Conservation (phyloP, 1,139 yeast genomes). For the Magnusiomyces sp. region DNA sequence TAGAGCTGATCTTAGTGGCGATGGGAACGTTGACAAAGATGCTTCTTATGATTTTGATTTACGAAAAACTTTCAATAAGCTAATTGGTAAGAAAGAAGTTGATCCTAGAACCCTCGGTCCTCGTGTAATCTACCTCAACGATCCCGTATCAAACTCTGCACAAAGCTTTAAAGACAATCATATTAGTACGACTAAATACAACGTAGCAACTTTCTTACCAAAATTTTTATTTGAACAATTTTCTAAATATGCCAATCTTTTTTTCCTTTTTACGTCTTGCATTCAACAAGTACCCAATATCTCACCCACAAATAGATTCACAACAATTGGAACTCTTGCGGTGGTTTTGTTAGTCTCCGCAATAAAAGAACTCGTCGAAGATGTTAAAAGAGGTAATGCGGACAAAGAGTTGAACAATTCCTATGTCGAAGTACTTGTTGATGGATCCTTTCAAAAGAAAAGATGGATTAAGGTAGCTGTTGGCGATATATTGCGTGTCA, state of each 20-base stretch:
- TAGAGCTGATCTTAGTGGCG: slow-evolving; percentile 17
- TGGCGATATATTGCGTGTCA: slow-evolving; percentile 83
- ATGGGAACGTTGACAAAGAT: slow-evolving; percentile 6
- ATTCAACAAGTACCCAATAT: slow-evolving; percentile 97
- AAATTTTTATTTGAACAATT: slow-evolving; percentile 94
- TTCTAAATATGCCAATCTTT: slow-evolving; percentile 91
- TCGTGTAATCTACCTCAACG: slow-evolving; percentile 62
- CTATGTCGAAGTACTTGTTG: slow-evolving; percentile 58
- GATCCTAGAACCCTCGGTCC: slow-evolving; percentile 42
- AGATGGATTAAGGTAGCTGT: slow-evolving; percentile 86
- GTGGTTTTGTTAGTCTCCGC: slow-evolving; percentile 88
- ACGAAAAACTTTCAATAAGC: slow-evolving; percentile 42
- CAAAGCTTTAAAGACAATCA: slow-evolving; percentile 70
- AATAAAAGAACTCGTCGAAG: slow-evolving; percentile 83
- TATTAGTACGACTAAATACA: slow-evolving; percentile 94
- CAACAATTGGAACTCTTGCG: slow-evolving; percentile 85
- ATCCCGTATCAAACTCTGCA: slow-evolving; percentile 43
- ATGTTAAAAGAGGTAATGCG: slow-evolving; percentile 77
- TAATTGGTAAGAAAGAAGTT: slow-evolving; percentile 35
- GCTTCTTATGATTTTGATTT: slow-evolving; percentile 46
- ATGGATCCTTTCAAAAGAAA: slow-evolving; percentile 54
- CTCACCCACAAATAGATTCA: slow-evolving; percentile 91
- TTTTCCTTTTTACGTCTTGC: slow-evolving; percentile 82
- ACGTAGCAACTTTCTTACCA: slow-evolving; percentile 85
- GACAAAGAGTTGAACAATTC: slow-evolving; percentile 87